Evolutionary conservation across 2,329 filamentous ascomycete species (phyloP), one percentile per base, ranked within the genome.

Genomic region (Cadophora sp.): DNA sequence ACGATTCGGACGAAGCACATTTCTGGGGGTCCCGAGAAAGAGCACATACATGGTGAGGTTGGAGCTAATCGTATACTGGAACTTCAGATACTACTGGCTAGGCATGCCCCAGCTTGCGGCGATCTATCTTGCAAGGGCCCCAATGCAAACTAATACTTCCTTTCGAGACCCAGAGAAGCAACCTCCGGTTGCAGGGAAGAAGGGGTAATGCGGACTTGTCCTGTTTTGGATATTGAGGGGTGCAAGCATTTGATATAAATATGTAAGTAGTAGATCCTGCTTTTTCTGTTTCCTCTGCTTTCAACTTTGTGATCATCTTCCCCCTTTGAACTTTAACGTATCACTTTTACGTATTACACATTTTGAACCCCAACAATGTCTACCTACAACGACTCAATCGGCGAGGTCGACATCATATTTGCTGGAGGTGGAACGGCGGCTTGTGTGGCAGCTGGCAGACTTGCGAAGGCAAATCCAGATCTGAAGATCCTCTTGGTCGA

Each of bases 401-500:
- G 73, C 43, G 82, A 84, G 69, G 82, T 85, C 22, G 84, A 86
- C 67, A 80, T 86, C 58, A 83, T 86, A 68, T 81, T 86, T 65
- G 82, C 82, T 3, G 84, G 84, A 73, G 83, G 83, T 64, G 83
- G 83, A 16, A 80, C 83, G 4, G 81, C 83, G 50, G 84, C 82
- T 24, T 83, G 83, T 70, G 80, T 85, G 27, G 77, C 85, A 40
- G 84, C 85, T 19, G 81, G 79, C 3, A 79, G 85, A 58, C 80
- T 87, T 1, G 83, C 85, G 6, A 82, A 83, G 65, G 83, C 84
- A 0, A 81, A 85, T 65, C 83, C 83, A 0, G 77, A 78, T 26
- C 76, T 86, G 1, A 82, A 81, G 19, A 82, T 87, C 51, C 77
- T 87, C 14, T 78, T 88, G 7, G 82, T 88, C 61, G 86, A 89